A percentile compares a stretch with the other conserved stretches of the same genome.
These are phyloP conservation scores for Dictyostelium capitatum DNA, from an alignment of 78 protist species.

Conservation along the genomic window DNA sequence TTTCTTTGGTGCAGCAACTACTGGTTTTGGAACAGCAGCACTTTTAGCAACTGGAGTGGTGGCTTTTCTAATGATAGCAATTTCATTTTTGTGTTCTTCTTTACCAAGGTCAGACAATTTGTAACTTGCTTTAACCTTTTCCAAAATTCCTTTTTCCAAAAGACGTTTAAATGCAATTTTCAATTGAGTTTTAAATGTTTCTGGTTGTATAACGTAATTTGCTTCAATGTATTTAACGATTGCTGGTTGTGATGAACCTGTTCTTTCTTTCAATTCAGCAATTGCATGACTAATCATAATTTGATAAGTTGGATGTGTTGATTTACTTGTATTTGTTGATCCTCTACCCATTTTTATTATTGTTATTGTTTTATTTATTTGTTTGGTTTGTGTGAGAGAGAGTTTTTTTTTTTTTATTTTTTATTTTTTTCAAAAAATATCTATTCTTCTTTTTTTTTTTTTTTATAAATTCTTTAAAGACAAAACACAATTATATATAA, in stretches of 20 bases:
- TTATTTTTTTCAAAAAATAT: not conserved
- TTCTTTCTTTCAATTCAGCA: slow-evolving; percentile 9
- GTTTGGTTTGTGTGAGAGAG: not conserved
- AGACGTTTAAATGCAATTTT: slow-evolving; percentile 17
- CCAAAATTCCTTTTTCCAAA: not conserved
- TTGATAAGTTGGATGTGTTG: slow-evolving; percentile 50
- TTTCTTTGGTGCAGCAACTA: slow-evolving; percentile 33
- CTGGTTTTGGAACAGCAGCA: not conserved
- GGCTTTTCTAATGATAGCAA: no score
- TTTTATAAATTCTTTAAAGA: not conserved
- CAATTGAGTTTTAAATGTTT: slow-evolving; percentile 23
- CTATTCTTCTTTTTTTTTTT: not conserved
- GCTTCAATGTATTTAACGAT: slow-evolving; percentile 49
- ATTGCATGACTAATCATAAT: slow-evolving; percentile 51
- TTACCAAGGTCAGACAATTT: slow-evolving; percentile 32
- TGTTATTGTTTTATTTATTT: not conserved
- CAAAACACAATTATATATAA: no score
- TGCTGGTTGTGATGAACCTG: slow-evolving; percentile 56
- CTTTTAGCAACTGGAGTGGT: not conserved
- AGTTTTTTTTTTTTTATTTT: not conserved
- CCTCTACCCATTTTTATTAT: not conserved
- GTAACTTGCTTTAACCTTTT: slow-evolving; percentile 20
- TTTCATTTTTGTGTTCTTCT: not conserved
- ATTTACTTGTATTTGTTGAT: not conserved
- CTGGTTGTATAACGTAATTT: slow-evolving; percentile 16